Percentiles rank a stretch among this genome's conserved stretches.
Conservation (phyloP, 805 yeast genomes). For the Torulaspora franciscae region DNA sequence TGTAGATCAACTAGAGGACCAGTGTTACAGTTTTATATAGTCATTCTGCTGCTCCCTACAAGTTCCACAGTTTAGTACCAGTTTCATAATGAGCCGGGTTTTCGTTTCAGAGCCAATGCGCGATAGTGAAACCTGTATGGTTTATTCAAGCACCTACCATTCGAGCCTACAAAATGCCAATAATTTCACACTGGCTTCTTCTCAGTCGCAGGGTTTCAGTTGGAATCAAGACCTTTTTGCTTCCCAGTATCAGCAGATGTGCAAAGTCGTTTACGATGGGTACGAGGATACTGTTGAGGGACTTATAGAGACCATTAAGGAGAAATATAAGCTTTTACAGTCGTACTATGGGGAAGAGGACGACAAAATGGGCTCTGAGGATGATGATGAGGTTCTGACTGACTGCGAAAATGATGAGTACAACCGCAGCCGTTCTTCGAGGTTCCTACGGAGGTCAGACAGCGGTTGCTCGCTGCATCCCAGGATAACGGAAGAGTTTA, state of each 20-base stretch:
- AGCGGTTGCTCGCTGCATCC: conserved; percentile 13
- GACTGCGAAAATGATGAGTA: conserved; percentile 15
- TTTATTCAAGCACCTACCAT: conserved; percentile 17
- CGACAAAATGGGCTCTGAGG: conserved; percentile 9
- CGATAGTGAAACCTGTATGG: conserved; percentile 22
- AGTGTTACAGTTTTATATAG: not conserved
- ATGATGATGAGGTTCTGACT: conserved; percentile 13
- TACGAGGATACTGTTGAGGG: conserved; percentile 24
- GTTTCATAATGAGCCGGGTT: conserved; percentile 6
- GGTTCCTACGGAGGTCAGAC: conserved; percentile 5
- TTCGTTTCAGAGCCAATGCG: conserved; percentile 16
- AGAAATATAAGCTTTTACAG: conserved; percentile 3
- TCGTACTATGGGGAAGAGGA: conserved; percentile 1
- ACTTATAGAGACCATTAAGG: conserved; percentile 13
- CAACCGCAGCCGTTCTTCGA: not conserved
- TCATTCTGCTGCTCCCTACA: not conserved
- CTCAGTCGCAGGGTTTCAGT: conserved; percentile 65
- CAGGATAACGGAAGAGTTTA: conserved; percentile 17
- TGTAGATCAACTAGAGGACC: not conserved
- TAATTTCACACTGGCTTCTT: conserved; percentile 21
- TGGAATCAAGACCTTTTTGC: conserved; percentile 79
- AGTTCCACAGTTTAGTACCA: not conserved
- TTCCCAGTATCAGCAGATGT: conserved; percentile 57
- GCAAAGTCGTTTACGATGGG: conserved; percentile 38
- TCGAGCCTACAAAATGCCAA: conserved; percentile 11